Conservation (phyloP, 2,329 filamentous ascomycete species). For the Cercospora brassicicola region DNA sequence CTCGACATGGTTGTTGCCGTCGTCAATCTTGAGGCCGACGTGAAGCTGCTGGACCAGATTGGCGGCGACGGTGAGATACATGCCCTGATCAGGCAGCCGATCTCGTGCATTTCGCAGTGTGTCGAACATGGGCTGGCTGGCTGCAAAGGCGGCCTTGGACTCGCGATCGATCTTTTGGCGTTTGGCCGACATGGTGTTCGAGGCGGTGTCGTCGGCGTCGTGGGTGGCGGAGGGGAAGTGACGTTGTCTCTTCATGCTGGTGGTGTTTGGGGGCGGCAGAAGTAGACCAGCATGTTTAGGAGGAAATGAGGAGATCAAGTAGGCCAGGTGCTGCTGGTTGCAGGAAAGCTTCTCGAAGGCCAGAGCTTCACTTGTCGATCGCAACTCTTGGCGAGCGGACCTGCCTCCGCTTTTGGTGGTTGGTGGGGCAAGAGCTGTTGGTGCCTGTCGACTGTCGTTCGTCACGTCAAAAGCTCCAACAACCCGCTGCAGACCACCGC, state of each 20-base stretch:
- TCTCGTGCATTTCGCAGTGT: slow-evolving; percentile 30
- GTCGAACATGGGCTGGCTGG: slow-evolving; percentile 36
- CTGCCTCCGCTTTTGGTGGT: background rate
- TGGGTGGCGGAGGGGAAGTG: slow-evolving; percentile 2
- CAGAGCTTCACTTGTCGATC: background rate
- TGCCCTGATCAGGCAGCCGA: slow-evolving; percentile 26
- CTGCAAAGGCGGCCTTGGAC: slow-evolving; percentile 33
- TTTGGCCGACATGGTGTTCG: slow-evolving; percentile 15
- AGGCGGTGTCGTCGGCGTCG: background rate
- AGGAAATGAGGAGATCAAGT: slow-evolving; percentile 5
- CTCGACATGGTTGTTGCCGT: slow-evolving; percentile 22
- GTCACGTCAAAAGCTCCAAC: background rate
- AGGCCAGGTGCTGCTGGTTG: background rate
- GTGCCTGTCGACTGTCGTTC: background rate
- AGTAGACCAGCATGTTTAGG: background rate
- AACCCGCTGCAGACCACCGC: background rate
- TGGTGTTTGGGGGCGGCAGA: background rate
- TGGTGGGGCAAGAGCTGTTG: background rate
- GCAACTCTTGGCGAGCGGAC: background rate
- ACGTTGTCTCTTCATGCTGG: slow-evolving; percentile 10
- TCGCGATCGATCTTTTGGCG: slow-evolving; percentile 20
- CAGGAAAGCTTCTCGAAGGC: slow-evolving; percentile 3
- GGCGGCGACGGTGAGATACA: slow-evolving; percentile 29
- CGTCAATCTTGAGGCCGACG: slow-evolving; percentile 29
- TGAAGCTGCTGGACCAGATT: slow-evolving; percentile 35